Percentiles rank a stretch among this genome's conserved stretches.
phyloP scores from a whole-genome alignment of 2,329 filamentous ascomycete genomes.

The Calonectria crousiana region DNA sequence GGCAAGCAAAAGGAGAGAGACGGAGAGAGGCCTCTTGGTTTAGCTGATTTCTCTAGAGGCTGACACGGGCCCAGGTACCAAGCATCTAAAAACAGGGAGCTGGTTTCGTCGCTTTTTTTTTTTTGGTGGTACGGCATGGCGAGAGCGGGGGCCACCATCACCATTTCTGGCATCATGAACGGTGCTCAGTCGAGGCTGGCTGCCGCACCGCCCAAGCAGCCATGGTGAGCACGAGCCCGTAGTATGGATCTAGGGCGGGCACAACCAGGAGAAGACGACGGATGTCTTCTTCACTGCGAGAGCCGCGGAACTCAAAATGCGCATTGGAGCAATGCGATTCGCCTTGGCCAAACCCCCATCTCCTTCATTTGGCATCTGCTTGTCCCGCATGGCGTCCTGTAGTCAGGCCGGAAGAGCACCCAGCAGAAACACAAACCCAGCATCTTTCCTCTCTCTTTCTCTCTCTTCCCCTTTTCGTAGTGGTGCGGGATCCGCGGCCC shows the following conservation, averaged over 20 bases:
- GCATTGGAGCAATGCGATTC: background rate
- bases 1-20: background rate
- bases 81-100: background rate
- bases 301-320: background rate
- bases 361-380: background rate
- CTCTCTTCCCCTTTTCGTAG: background rate
- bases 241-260: background rate
- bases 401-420: background rate
- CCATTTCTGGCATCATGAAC: too few relatives aligned
- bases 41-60: background rate
- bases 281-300: background rate
- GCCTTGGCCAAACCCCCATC: background rate
- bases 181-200: too few relatives aligned
- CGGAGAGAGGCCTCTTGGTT: background rate
- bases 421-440: background rate
- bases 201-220: background rate
- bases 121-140: too few relatives aligned
- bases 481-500: background rate
- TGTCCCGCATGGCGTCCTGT: background rate
- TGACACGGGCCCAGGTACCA: background rate
- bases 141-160: too few relatives aligned
- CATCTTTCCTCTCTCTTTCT: background rate
- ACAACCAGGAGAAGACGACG: background rate
- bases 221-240: background rate
- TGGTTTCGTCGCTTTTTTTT: background rate